phyloP scores from a whole-genome alignment of 352 stramenopile species.

The Thalassiosira livingstoniorum region DNA sequence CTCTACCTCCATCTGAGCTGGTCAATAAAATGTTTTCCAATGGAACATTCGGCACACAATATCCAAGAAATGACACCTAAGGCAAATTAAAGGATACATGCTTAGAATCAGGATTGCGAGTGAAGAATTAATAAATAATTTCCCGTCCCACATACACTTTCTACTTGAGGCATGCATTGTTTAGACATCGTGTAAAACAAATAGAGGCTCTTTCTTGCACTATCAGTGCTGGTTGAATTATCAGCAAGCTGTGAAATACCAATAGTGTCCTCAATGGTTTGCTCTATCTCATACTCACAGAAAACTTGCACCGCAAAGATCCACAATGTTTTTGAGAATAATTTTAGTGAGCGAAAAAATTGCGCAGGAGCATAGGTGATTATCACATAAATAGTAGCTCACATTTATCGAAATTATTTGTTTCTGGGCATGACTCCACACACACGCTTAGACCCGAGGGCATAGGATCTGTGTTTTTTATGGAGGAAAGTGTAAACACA shows the following conservation, averaged over 20 bases:
- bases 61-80: conserved; percentile 51
- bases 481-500: neutral
- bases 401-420: conserved; percentile 40
- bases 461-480: conserved; percentile 26
- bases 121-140: no score
- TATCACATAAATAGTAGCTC: neutral
- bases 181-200: conserved; percentile 40
- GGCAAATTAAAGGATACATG: no score
- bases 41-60: conserved; percentile 38
- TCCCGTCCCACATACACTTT: no score
- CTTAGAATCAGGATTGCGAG: no score
- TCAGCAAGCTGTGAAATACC: conserved; percentile 16
- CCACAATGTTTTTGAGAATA: neutral
- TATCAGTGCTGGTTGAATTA: neutral
- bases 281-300: conserved; percentile 53
- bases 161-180: conserved; percentile 47
- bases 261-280: conserved; percentile 40
- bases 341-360: neutral
- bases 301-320: conserved; percentile 14
- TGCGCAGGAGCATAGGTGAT: neutral
- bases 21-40: conserved; percentile 26
- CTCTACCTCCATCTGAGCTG: conserved; percentile 1
- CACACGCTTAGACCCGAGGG: conserved; percentile 49
- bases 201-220: conserved; percentile 43
- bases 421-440: conserved; percentile 32